Percentiles rank a stretch among this genome's conserved stretches.
phyloP scores from a whole-genome alignment of 768 basidiomycete genomes.

The Lanmaoa rubissima region DNA sequence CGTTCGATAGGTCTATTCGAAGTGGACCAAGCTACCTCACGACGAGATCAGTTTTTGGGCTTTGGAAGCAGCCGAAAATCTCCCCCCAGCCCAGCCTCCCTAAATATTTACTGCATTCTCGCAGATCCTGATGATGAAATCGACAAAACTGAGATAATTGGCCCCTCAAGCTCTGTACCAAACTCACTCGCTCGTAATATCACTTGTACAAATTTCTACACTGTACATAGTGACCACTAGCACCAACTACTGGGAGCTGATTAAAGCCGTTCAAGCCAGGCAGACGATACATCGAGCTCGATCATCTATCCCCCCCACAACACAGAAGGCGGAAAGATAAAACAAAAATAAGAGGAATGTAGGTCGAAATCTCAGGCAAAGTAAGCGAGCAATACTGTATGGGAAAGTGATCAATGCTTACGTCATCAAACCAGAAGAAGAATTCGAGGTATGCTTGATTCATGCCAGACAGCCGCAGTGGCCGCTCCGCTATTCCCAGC shows the following conservation, averaged over 20 bases:
- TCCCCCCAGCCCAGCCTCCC: slow-evolving; percentile 29
- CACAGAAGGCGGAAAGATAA: neutral
- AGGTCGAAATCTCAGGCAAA: no score
- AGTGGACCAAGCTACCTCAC: slow-evolving; percentile 55
- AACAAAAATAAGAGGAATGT: no score
- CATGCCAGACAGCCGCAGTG: no score
- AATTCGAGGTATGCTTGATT: no score
- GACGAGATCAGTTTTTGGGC: slow-evolving; percentile 62
- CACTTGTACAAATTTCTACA: no score
- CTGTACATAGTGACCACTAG: no score
- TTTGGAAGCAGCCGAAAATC: no score
- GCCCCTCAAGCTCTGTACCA: neutral
- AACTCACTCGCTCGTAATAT: neutral
- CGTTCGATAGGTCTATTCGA: slow-evolving; percentile 40
- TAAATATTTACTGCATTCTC: neutral
- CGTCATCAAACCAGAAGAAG: no score
- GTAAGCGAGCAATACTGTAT: no score
- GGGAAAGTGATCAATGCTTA: no score
- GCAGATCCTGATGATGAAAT: neutral
- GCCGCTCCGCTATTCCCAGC: slow-evolving; percentile 76
- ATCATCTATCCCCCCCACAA: neutral
- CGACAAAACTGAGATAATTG: no score
- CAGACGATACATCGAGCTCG: neutral
- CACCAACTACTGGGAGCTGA: neutral
- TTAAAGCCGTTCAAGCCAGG: neutral